Conservation (phyloP, 257 asterid genomes). For the Scutellaria baicalensis region DNA sequence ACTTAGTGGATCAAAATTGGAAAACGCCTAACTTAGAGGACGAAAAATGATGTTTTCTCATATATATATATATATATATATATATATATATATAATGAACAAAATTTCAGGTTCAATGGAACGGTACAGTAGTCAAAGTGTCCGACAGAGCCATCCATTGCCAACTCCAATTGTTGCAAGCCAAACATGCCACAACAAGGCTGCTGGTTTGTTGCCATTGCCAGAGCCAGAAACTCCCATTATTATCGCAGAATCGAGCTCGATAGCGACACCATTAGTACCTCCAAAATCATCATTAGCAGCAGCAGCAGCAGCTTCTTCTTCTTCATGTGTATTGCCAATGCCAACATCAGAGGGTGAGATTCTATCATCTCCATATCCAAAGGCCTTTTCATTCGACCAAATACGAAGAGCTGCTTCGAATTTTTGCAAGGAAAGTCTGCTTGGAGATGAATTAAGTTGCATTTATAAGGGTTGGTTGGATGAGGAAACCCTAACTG, state of each 20-base stretch:
- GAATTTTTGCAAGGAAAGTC: conserved; percentile 23
- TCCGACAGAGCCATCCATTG: conserved; percentile 41
- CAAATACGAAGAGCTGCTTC: conserved; percentile 32
- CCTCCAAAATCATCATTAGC: neutral
- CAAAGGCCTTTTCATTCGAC: conserved; percentile 23
- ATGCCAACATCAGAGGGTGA: conserved; percentile 33
- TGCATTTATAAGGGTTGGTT: conserved; percentile 52
- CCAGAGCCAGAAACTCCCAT: conserved; percentile 21
- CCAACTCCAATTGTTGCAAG: conserved; percentile 28
- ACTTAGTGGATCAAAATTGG: too few relatives aligned
- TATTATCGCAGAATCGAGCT: neutral
- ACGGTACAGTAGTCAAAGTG: neutral
- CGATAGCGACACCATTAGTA: neutral
- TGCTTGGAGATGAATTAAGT: conserved; percentile 51
- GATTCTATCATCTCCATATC: conserved; percentile 35
- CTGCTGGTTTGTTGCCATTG: conserved; percentile 17
- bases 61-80: too few relatives aligned
- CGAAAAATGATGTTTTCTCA: too few relatives aligned
- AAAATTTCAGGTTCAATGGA: conserved; percentile 14
- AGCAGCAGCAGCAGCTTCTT: neutral
- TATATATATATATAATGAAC: too few relatives aligned
- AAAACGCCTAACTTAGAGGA: too few relatives aligned
- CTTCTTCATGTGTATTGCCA: conserved; percentile 15
- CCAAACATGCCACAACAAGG: neutral
- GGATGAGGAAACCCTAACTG: conserved; percentile 27